These are phyloP conservation scores for Streptanthus diversifolius DNA, from an alignment of 345 rosid genomes.

Conservation along the genomic window DNA sequence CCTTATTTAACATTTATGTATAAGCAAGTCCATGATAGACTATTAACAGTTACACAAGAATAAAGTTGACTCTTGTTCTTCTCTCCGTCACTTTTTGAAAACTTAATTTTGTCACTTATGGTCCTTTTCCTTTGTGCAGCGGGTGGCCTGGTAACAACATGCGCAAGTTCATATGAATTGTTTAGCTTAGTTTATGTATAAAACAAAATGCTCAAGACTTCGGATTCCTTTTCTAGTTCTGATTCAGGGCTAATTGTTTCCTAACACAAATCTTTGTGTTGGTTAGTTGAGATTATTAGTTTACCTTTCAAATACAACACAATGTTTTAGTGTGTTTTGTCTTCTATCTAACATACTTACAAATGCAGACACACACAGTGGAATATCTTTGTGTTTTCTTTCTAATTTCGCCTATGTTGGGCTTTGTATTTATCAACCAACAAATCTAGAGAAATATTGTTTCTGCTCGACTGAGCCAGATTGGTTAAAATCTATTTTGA, in stretches of 20 bases:
- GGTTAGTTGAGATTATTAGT: background rate
- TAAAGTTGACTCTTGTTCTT: background rate
- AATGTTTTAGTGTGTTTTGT: too few relatives aligned
- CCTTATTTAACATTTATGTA: background rate
- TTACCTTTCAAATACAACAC: too few relatives aligned
- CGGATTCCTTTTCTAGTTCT: background rate
- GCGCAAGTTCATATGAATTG: background rate
- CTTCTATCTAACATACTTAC: too few relatives aligned
- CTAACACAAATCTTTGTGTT: background rate
- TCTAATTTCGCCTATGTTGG: too few relatives aligned
- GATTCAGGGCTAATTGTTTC: background rate
- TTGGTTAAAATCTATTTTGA: too few relatives aligned
- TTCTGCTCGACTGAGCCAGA: too few relatives aligned
- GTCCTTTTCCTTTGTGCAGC: slow-evolving; percentile 4
- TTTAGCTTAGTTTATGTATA: too few relatives aligned
- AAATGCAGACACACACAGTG: too few relatives aligned
- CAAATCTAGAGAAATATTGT: too few relatives aligned
- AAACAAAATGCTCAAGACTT: background rate
- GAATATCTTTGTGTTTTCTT: too few relatives aligned
- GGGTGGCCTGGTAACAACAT: background rate
- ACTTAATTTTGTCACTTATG: background rate
- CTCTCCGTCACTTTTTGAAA: background rate
- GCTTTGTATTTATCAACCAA: too few relatives aligned
- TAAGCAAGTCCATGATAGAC: background rate
- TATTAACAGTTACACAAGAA: background rate